These are phyloP conservation scores for Leccinum broughii DNA, from an alignment of 768 basidiomycete species.

Conservation along the genomic window DNA sequence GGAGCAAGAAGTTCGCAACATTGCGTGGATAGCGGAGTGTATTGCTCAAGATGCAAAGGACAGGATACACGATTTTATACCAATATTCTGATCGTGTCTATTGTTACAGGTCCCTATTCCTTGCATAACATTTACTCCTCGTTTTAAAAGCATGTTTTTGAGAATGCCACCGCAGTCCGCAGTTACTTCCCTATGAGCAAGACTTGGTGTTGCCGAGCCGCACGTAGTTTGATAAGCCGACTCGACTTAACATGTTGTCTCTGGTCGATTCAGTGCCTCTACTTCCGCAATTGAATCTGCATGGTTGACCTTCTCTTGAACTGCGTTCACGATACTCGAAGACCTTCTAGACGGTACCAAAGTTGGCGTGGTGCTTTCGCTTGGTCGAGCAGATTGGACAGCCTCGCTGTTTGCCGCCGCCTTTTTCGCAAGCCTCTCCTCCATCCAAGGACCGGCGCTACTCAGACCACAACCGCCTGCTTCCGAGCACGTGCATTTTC, in stretches of 20 bases:
- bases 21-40: slow-evolving; percentile 97
- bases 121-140: slow-evolving; percentile 8
- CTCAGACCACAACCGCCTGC: slow-evolving; percentile 60
- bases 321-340: slow-evolving; percentile 2
- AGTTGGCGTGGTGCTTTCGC: slow-evolving; percentile 3
- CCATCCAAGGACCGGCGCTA: slow-evolving; percentile 71
- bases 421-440: slow-evolving; percentile 42
- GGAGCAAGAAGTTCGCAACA: slow-evolving; percentile 86
- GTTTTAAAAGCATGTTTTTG: background rate
- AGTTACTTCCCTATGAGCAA: background rate
- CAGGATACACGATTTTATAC: slow-evolving; percentile 93
- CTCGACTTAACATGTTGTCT: background rate
- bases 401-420: slow-evolving; percentile 5
- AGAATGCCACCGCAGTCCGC: background rate
- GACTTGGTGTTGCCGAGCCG: background rate
- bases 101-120: slow-evolving; percentile 3
- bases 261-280: background rate
- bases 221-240: background rate
- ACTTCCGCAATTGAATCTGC: background rate
- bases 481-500: slow-evolving; percentile 59
- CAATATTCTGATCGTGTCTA: slow-evolving; percentile 63
- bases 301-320: slow-evolving; percentile 12
- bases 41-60: slow-evolving; percentile 96
- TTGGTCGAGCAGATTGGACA: background rate
- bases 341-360: slow-evolving; percentile 3